Evolutionary conservation across 345 rosid species (phyloP).

Genomic region (Eucalyptus sp.): DNA sequence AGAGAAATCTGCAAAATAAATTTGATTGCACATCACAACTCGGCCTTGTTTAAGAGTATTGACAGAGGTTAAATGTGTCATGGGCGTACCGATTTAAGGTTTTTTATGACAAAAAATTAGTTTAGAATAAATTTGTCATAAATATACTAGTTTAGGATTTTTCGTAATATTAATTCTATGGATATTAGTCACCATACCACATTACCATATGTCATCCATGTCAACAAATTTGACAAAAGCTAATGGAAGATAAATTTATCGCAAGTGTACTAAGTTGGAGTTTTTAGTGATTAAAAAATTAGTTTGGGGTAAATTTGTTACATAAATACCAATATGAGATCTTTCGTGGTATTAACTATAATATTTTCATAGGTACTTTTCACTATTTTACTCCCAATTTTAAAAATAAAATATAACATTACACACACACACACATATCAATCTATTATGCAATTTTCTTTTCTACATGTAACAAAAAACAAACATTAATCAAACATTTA

Average conservation of each 20-base stretch:
- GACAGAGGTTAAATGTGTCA: background rate
- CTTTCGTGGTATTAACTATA: too few species aligned
- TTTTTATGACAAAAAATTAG: background rate
- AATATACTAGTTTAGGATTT: too few species aligned
- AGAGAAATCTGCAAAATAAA: background rate
- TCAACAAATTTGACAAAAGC: background rate
- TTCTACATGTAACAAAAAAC: background rate
- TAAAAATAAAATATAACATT: too few species aligned
- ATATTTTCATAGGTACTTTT: background rate
- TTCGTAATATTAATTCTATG: too few species aligned
- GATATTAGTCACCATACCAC: background rate
- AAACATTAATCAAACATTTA: background rate
- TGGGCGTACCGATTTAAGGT: fast-evolving
- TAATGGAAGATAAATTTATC: too few species aligned
- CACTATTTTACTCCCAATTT: background rate
- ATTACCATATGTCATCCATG: background rate
- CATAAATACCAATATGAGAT: fast-evolving
- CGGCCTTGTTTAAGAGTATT: background rate
- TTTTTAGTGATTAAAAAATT: too few species aligned
- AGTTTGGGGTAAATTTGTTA: fast-evolving
- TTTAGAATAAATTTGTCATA: too few species aligned
- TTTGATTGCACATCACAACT: background rate
- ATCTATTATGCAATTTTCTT: background rate
- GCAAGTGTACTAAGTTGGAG: background rate
- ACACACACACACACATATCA: too few species aligned